Evolutionary conservation across 768 basidiomycete species (phyloP).

Genomic region (Basidioascus undulatus): DNA sequence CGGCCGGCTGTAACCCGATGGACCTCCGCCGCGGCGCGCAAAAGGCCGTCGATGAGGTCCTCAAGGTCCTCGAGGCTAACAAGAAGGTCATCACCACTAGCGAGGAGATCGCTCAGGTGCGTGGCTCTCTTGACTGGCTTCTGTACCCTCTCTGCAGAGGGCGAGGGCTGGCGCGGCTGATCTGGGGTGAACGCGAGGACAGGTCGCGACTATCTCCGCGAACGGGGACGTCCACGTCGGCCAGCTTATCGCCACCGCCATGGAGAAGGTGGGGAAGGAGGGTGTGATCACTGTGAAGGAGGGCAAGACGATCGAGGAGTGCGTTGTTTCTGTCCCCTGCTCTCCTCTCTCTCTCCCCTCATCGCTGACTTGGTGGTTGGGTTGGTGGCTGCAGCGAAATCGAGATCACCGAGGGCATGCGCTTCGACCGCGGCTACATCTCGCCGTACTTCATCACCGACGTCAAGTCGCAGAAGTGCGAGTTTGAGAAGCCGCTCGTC

Average conservation of each 20-base stretch:
- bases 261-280: slow-evolving; percentile 99
- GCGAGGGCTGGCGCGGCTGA: no score
- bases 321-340: neutral
- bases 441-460: slow-evolving; percentile 93
- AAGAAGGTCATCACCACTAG: slow-evolving; percentile 89
- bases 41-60: slow-evolving; percentile 84
- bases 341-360: neutral
- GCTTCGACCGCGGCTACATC: slow-evolving; percentile 96
- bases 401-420: slow-evolving; percentile 98
- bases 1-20: slow-evolving; percentile 98
- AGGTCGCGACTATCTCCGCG: slow-evolving; percentile 75
- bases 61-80: slow-evolving; percentile 65
- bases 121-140: slow-evolving; percentile 2
- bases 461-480: slow-evolving; percentile 83
- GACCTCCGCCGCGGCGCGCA: slow-evolving; percentile 96
- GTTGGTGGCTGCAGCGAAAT: no score
- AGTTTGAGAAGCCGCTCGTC: slow-evolving; percentile 88
- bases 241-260: slow-evolving; percentile 84
- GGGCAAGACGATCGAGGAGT: slow-evolving; percentile 91
- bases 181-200: neutral
- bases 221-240: slow-evolving; percentile 71
- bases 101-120: slow-evolving; percentile 74
- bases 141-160: no score
- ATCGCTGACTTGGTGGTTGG: no score
- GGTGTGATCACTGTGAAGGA: slow-evolving; percentile 99